A percentile compares a stretch with the other conserved stretches of the same genome.
These are phyloP conservation scores for Solanum gandarillasii DNA, from an alignment of 257 asterid genomes.

Conservation along the genomic window DNA sequence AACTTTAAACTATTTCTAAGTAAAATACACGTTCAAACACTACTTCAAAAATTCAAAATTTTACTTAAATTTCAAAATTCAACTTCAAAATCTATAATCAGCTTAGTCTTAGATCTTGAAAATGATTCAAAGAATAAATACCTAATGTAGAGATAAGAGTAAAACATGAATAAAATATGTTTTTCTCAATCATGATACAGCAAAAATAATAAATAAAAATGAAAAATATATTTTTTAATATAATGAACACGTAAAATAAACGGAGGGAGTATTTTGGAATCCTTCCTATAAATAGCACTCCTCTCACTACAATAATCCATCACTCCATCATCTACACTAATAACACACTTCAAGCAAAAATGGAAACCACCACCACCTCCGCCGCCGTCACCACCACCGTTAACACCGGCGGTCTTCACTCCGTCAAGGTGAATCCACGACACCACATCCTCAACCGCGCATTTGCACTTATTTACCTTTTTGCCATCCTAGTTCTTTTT, in stretches of 20 bases:
- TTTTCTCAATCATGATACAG: neutral
- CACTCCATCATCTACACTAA: neutral
- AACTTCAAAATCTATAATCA: neutral
- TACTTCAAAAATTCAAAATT: too few relatives aligned
- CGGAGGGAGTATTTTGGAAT: rapidly evolving
- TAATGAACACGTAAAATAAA: neutral
- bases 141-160: neutral
- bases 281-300: neutral
- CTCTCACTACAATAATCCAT: neutral
- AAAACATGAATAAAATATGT: too few relatives aligned
- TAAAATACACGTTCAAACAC: too few relatives aligned
- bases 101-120: neutral
- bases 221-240: neutral
- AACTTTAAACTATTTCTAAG: too few relatives aligned
- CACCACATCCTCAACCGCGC: slow-evolving; percentile 48
- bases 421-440: slow-evolving; percentile 20
- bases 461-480: slow-evolving; percentile 39
- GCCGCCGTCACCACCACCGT: neutral
- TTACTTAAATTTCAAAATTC: neutral
- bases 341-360: neutral
- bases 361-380: neutral
- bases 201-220: neutral
- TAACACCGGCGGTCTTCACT: slow-evolving; percentile 28
- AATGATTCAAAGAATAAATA: too few relatives aligned
- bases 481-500: slow-evolving; percentile 31